Evolutionary conservation across 306 rosid genomes (phyloP), one percentile per base, ranked within the genome.

Genomic region (Herpetospermum pedunculosum): DNA sequence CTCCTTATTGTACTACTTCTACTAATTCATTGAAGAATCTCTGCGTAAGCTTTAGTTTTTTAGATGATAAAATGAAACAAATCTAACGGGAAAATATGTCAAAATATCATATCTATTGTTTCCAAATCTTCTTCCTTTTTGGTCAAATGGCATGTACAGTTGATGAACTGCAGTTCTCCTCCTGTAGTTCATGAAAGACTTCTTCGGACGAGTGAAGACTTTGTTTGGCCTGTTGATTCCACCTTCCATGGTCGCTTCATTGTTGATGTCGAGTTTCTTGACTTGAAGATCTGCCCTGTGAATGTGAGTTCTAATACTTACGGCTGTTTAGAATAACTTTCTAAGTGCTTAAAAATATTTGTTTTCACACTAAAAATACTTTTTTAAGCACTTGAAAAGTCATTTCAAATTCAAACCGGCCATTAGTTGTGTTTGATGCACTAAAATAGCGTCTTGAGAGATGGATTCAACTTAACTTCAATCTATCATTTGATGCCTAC

Each of bases 181-280:
- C 50, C 16, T 71, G 67, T 85, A 85, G 98, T 88, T 84, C 82
- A 84, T 34, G 98, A 92, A 75, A 88, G 82, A 77, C 72, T 82
- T 76, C 86, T 90, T 71, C 88, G 91, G 47, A 83, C 88, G 8
- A 75, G 77, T 6, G 98, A 92, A 63, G 96, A 90, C 79, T 90
- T 90, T 80, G 79, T 79, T 77, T 92, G 96, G 98, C 76, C 92
- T 15, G 85, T 92, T 41, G 92, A 90, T 75, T 74, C 88, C 41
- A 44, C 85, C 78, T 85, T 84, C 38, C 80, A 59, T 46, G 91
- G 98, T 35, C 98, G 90, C 71, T 83, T 87, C 49, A 79, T 88
- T 82, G 91, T 92, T 26, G 96, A 86, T 63, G 96, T 90, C 72
- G 98, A 92, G 77, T 92, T 92, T 82, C 94, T 90, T 43, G 96